Percentiles rank a stretch among this genome's conserved stretches.
Conservation (phyloP, 2,329 filamentous ascomycete genomes). For the Aspergillus vadensis region DNA sequence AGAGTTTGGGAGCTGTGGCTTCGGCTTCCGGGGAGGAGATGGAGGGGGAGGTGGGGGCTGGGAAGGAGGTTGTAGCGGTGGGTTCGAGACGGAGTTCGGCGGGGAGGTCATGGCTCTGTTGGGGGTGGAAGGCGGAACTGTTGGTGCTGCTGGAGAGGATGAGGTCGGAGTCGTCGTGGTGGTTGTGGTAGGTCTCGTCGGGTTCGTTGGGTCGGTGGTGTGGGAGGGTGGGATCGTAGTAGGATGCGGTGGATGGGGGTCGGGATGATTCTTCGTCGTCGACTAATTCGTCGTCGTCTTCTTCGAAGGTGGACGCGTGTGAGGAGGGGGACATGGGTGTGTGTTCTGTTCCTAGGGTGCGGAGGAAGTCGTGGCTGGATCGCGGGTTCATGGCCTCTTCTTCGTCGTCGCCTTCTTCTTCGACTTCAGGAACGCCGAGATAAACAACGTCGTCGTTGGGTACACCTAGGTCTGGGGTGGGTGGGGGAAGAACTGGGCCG, state of each 20-base stretch:
- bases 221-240: slow-evolving; percentile 49
- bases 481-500: slow-evolving; percentile 29
- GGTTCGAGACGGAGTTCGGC: slow-evolving; percentile 44
- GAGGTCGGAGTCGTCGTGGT: not conserved
- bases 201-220: slow-evolving; percentile 47
- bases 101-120: slow-evolving; percentile 21
- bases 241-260: slow-evolving; percentile 7
- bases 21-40: slow-evolving; percentile 36
- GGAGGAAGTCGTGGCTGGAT: not conserved
- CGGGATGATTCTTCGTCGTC: not conserved
- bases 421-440: slow-evolving; percentile 14
- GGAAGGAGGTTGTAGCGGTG: slow-evolving; percentile 34
- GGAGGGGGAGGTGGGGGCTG: slow-evolving; percentile 33
- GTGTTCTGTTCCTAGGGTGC: not conserved
- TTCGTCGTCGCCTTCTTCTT: slow-evolving; percentile 17
- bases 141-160: not conserved
- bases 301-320: slow-evolving; percentile 9
- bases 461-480: slow-evolving; percentile 21
- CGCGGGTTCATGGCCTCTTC: slow-evolving; percentile 14
- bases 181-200: not conserved
- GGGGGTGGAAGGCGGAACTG: slow-evolving; percentile 14
- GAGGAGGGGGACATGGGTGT: slow-evolving; percentile 4
- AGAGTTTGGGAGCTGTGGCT: slow-evolving; percentile 37
- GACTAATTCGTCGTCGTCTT: slow-evolving; percentile 5
- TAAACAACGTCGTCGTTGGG: slow-evolving; percentile 25